Conservation (phyloP, 176 grass and related monocot genomes). For the Carex cristatella region DNA sequence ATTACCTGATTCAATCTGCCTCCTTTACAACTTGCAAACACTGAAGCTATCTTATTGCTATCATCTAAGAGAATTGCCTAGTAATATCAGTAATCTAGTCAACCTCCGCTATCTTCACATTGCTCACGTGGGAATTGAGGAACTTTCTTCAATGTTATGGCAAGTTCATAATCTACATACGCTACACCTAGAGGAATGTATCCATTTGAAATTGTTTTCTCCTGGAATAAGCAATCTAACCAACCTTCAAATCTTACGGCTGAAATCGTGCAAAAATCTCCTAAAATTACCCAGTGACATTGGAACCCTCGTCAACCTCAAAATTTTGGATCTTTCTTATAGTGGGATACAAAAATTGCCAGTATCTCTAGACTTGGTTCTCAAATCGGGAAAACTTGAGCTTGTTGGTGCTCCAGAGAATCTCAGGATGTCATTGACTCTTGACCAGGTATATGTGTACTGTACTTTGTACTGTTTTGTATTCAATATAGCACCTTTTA, state of each 20-base stretch:
- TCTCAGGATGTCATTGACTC: not conserved
- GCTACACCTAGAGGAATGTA: not conserved
- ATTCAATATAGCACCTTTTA: not conserved
- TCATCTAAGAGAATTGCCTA: not conserved
- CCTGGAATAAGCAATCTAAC: not conserved
- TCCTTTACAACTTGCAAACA: slow-evolving; percentile 5
- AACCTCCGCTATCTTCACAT: slow-evolving; percentile 23
- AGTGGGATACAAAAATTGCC: not conserved
- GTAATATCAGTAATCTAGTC: not conserved
- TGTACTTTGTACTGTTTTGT: not conserved
- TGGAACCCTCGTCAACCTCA: slow-evolving; percentile 16
- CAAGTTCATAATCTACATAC: slow-evolving; percentile 10
- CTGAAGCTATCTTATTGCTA: not conserved
- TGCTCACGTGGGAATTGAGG: not conserved
- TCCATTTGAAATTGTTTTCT: not conserved
- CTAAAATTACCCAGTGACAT: not conserved
- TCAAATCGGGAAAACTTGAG: not conserved
- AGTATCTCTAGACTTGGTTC: not conserved
- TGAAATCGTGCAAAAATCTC: not conserved
- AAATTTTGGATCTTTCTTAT: slow-evolving; percentile 1
- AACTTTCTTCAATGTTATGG: slow-evolving; percentile 3
- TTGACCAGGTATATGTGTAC: not conserved
- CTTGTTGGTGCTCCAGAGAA: not conserved
- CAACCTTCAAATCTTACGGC: not conserved
- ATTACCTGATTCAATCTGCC: not conserved